These are phyloP conservation scores for Microdochium paspali DNA, from an alignment of 2,329 filamentous ascomycete genomes.

Conservation along the genomic window DNA sequence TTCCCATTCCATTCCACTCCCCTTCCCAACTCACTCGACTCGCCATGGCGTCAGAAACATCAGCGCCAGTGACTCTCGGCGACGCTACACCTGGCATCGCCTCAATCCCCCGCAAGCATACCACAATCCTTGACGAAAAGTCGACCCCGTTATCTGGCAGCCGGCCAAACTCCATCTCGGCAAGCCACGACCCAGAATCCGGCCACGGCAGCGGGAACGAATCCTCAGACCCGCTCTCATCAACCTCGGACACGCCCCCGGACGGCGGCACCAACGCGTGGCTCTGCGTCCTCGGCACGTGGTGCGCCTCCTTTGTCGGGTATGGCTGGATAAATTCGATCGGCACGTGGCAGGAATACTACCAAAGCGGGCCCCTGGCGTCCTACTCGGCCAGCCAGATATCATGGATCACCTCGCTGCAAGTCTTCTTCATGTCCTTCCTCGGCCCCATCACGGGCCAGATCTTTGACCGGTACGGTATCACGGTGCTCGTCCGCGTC, in stretches of 20 bases:
- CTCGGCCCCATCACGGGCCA: background rate
- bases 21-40: background rate
- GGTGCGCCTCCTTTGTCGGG: conserved; percentile 52
- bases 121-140: too few relatives aligned
- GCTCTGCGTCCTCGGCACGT: conserved; percentile 61
- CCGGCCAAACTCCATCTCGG: background rate
- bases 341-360: conserved; percentile 53
- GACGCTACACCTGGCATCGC: too few relatives aligned
- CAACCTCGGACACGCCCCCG: conserved; percentile 23
- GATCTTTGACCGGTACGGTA: background rate
- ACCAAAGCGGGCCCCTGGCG: conserved; percentile 50
- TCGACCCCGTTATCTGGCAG: background rate
- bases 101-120: too few relatives aligned
- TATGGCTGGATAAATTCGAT: conserved; percentile 60
- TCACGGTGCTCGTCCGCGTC: background rate
- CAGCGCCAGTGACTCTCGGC: too few relatives aligned
- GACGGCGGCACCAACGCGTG: conserved; percentile 61
- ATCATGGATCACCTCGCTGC: background rate
- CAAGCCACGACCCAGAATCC: background rate
- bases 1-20: background rate
- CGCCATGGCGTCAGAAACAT: too few relatives aligned
- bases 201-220: background rate
- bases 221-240: background rate
- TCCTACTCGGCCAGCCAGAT: conserved; percentile 30
- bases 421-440: background rate